Base-by-base conservation (phyloP, 371 early-diverging fungal species). In the Saksenaea vasiformis region DNA sequence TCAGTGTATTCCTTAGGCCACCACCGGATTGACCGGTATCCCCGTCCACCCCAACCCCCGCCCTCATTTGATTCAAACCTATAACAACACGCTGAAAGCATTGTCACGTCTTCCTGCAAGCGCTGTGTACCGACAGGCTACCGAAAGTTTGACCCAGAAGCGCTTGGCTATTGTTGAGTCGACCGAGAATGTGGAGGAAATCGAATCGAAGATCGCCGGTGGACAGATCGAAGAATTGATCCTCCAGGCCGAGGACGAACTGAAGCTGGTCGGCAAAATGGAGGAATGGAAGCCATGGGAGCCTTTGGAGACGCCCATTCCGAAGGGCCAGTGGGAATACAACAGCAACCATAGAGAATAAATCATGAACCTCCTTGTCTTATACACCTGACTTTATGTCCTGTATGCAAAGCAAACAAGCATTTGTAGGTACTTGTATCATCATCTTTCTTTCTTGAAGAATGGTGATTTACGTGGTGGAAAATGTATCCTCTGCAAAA, bases 221-320 rank as follows among this genome's bases (percentile, higher is more conserved):
- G 96, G 96, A 44, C 93, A 94, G 80, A 91, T 97, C 68, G 97
- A 97, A 76, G 95, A 97, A 83, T 77, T 97, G 14, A 91, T 96
- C 59, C 69, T 79, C 53, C 93, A 92, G 73, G 96, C 96, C 10
- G 84, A 94, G 67, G 93, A 92, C 39, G 97, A 97, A 76, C 83
- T 90, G 63, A 85, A 83, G 66, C 76, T 97, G 58, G 83, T 92
- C 28, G 76, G 69, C 62, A 89, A 91, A 77, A 90, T 97, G 89
- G 89, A 89, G 63, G 91, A 93, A 82, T 92, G 91, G 90, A 93
- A 92, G 85, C 79, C 91, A 66, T 90, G 84, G 84, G 88, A 95
- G 77, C 78, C 90, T 55, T 82, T 96, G 61, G 92, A 93, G 71
- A 88, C 82, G 51, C 87, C 87, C 53, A 84, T 87, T 43, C 91